Base-by-base conservation (phyloP, 2,329 filamentous ascomycete genomes). In the Aspergillus pseudoviridinutans region DNA sequence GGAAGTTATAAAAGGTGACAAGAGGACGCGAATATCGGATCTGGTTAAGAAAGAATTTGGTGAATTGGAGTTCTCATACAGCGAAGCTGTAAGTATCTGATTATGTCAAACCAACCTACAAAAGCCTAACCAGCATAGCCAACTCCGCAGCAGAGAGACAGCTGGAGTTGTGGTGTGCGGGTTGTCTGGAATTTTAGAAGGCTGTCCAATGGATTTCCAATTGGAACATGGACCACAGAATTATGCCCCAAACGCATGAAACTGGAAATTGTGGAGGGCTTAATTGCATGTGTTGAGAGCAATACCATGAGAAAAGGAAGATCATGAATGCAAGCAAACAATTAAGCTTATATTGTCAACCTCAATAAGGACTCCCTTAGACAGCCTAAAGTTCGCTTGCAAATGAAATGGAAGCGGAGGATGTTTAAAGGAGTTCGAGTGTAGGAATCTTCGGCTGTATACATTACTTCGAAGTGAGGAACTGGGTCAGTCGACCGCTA, bases 51-150 rank as follows among this genome's bases (percentile, higher is more conserved):
- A 61, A 38, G 58, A 69, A 61, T 68, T 68, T 50, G 55, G 58
- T 44, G n/a, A 60, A 58, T 62, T 68, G 55, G 54, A 51, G 59
- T 69, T 65, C 49, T 28, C 41, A 52, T 69, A 66, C 50, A 59
- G 49, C 47, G 54, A 68, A 58, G 57, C 54, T 22, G 60, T 69
- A 64, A 63, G 61, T 67, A 56, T 58, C 35, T 12, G 14, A 47
- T 51, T 55, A 25, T 35, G 49, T 51, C n/a, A 56, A 44, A 20
- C 50, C 47, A 49, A 35, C 24, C 28, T 57, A 32, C 17, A 42
- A 46, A 25, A 49, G 24, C 20, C 25, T 27, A 27, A 58, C 28
- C 22, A 50, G 5, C 24, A 55, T 50, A 64, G 54, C 50, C 60
- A 57, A 64, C 61, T 55, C 61, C 51, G 55, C 53, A 61, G 54